phyloP scores from a whole-genome alignment of 2,329 filamentous ascomycete species.

The Aspergillus chevalieri region DNA sequence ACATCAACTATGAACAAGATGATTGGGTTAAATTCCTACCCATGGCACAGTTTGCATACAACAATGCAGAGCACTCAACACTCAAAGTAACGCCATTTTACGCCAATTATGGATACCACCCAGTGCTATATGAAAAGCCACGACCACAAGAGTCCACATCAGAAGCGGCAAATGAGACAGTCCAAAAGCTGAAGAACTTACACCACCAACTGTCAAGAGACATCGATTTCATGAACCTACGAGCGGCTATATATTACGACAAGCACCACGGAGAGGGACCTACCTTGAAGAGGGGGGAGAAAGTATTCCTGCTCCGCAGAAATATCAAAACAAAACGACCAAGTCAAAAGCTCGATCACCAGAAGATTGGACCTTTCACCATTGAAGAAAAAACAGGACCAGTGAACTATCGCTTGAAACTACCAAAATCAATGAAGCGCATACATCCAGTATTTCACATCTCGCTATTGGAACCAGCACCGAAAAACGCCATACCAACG shows the following conservation, averaged over 20 bases:
- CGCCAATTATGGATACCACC: not conserved
- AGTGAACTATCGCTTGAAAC: not conserved
- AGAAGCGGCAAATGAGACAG: not conserved
- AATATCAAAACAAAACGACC: constrained; percentile 3
- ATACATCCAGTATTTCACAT: constrained; percentile 3
- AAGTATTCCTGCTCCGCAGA: constrained; percentile 1
- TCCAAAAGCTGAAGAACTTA: not conserved
- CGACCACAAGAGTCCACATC: not conserved
- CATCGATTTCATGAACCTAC: too few relatives aligned
- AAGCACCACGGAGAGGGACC: too few relatives aligned
- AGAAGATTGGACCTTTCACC: not conserved
- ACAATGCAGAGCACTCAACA: not conserved
- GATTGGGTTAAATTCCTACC: not conserved
- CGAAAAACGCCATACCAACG: not conserved
- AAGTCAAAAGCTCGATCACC: constrained; percentile 1
- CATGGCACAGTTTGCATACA: not conserved
- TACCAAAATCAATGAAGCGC: not conserved
- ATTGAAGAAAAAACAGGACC: constrained; percentile 1
- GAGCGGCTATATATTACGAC: too few relatives aligned
- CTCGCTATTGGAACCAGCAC: not conserved
- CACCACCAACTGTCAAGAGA: too few relatives aligned
- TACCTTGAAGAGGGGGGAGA: not conserved
- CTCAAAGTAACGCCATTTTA: not conserved
- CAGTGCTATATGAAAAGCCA: not conserved
- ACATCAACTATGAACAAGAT: constrained; percentile 6